Evolutionary conservation across 31 red algal genomes (phyloP), one percentile per base, ranked within the genome.

Genomic region (Odonthalia washingtoniensis): DNA sequence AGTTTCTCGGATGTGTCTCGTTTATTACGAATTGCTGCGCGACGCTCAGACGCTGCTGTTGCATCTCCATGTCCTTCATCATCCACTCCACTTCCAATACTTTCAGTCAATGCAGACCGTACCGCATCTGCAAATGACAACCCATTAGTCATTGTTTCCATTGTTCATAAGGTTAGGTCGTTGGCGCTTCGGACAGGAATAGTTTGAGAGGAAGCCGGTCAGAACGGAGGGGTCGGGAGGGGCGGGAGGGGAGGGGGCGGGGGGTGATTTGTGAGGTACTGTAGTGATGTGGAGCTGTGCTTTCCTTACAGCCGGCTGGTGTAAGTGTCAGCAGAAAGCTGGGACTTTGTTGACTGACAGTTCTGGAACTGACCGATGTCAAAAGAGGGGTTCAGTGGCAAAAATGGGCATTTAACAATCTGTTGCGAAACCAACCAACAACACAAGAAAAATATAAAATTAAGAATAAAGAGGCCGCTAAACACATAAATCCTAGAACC

Each of bases 81-180:
- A 70, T 92, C 82, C 32, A 87, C 82, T n/a, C 83, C 90, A 36
- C 81, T 85, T 21, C 36, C 89, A 57, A 86, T 69, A 81, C 46
- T 79, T 65, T 92, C 90, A 27, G 75, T 69, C 36, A 92, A 65
- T 6, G 90, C 90, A 28, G 75, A 79, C 40, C 90, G 90, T 12
- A 92, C 90, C 12, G 90, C 90, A 68, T 92, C 90, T 62, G 82
- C 81, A 76, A 92, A 92, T 9, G 90, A 92, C 30, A 76, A 67
- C 28, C 90, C 90, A 18, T 81, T 75, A 35, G 87, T 66, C 75
- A 87, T 72, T 37, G 49, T 44, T 43, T 87, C 90, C 82, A 92
- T 81, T 44, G 87, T 92, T 9, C n/a, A n/a, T n/a, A n/a, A n/a
- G n/a, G n/a, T n/a, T n/a, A n/a, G 73, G 72, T 74, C 78, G 37